Conservation (phyloP, 352 stramenopile species). For the Phytophthora megakarya region DNA sequence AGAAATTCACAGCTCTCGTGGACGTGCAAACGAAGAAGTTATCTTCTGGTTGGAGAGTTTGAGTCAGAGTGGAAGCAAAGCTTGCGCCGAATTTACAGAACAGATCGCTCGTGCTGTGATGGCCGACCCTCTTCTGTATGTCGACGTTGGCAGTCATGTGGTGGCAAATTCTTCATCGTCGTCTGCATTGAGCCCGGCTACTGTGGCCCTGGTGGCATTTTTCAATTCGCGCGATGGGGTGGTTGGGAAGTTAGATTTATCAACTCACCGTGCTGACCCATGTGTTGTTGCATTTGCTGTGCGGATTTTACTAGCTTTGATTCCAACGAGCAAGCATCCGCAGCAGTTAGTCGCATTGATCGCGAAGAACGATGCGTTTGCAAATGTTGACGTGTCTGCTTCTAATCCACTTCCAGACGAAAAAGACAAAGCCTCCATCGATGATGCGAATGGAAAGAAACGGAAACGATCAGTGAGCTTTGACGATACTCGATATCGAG, state of each 20-base stretch:
- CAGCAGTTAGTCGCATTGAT: constrained; percentile 50
- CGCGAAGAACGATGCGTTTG: constrained; percentile 30
- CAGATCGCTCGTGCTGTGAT: constrained; percentile 47
- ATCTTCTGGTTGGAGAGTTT: constrained; percentile 71
- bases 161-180: constrained; percentile 11
- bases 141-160: constrained; percentile 34
- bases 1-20: constrained; percentile 8
- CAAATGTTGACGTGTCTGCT: constrained; percentile 3
- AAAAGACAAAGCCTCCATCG: constrained; percentile 4
- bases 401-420: constrained; percentile 6
- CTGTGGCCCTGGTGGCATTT: constrained; percentile 56
- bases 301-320: constrained; percentile 47
- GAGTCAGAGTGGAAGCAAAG: constrained; percentile 31
- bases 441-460: constrained; percentile 27
- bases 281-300: constrained; percentile 44
- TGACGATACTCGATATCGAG: background rate
- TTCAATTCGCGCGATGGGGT: constrained; percentile 27
- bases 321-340: constrained; percentile 38
- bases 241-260: constrained; percentile 13
- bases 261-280: constrained; percentile 31
- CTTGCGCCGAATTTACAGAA: constrained; percentile 55
- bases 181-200: constrained; percentile 50
- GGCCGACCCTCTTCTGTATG: constrained; percentile 54
- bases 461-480: constrained; percentile 22
- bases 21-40: constrained; percentile 57